Evolutionary conservation across 1,139 yeast genomes (phyloP), one percentile per base, ranked within the genome.

Genomic region (Lodderomyces elongisporus): DNA sequence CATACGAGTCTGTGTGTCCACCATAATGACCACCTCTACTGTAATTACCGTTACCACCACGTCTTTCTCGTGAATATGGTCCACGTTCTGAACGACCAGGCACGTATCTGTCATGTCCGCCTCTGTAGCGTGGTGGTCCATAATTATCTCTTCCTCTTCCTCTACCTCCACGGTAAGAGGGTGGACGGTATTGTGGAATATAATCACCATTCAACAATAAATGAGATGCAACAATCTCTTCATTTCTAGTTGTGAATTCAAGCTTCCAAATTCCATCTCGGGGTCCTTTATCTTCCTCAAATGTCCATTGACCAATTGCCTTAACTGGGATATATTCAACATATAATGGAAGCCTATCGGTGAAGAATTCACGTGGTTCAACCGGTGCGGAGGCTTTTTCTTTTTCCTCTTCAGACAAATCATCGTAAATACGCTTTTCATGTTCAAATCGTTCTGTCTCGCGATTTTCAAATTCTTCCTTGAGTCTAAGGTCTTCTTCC

Each of bases 271-370:
- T 49, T 1, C 72, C 74, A 44, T 67, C 60, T 28, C 51, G 48
- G 6, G 75, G 73, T 7, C 70, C 70, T 28, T 48, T 49, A 36
- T 62, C 66, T 43, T 69, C 75, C 44, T 68, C 72, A 43, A 57
- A 70, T 10, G 68, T 66, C 74, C 74, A 68, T 34, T 57, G 60
- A 38, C 62, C 64, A 14, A 67, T 56, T 13, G 70, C 71, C 41
- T 64, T 62, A 9, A 66, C 73, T 0, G 74, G 74, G 25, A 69
- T 61, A 43, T 50, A 68, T 42, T 69, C 74, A 27, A 63, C 62
- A 41, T 51, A 67, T 25, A 67, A 42, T 8, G 57, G 55, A 25
- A 47, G 48, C 41, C 66, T 47, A 14, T 50, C 50, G 4, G 50
- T 48, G 4, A 38, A 29, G 25, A 41, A 51, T 21, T 51, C 43